phyloP scores from a whole-genome alignment of 2,329 filamentous ascomycete species.

The Fonsecaea erecta region DNA sequence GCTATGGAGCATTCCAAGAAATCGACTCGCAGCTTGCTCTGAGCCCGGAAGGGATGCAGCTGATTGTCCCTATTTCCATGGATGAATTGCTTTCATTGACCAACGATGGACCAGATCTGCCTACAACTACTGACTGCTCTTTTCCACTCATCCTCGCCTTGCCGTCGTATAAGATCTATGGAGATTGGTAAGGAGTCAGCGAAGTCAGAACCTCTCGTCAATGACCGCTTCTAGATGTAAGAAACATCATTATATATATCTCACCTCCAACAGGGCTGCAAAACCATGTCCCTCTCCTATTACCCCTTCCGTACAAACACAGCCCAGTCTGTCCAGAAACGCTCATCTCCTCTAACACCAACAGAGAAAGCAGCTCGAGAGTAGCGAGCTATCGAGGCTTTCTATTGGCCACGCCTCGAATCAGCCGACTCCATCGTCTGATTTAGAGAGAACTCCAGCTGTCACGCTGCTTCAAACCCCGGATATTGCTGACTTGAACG shows the following conservation, averaged over 20 bases:
- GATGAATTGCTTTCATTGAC: too few species aligned
- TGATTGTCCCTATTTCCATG: too few species aligned
- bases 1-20: too few species aligned
- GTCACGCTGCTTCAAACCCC: too few species aligned
- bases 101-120: background rate
- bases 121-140: background rate
- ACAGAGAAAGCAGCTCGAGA: background rate
- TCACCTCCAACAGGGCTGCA: background rate
- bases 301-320: background rate
- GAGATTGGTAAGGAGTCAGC: background rate
- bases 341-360: background rate
- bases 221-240: background rate
- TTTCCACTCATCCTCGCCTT: background rate
- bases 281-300: background rate
- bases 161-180: background rate
- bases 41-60: too few species aligned
- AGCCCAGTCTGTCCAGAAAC: background rate
- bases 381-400: background rate
- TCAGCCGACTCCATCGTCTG: constrained; percentile 11
- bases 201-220: background rate
- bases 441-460: background rate
- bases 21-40: too few species aligned
- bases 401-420: background rate
- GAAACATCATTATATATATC: background rate
- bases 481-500: too few species aligned